phyloP scores from a whole-genome alignment of 129 eudicot genomes.

The Scalesia atractyloides region DNA sequence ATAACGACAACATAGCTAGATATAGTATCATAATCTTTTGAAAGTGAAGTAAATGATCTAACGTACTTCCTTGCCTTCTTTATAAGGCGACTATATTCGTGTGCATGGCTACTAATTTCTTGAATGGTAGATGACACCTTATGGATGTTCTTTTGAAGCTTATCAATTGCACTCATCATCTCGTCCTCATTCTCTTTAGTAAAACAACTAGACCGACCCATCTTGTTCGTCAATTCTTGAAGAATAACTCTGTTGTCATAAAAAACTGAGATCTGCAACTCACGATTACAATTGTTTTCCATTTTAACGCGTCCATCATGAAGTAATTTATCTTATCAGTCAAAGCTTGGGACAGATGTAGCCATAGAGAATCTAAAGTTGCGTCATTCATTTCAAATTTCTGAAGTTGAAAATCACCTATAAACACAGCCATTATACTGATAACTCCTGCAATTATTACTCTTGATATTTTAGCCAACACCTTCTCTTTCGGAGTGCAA shows the following conservation, averaged over 20 bases:
- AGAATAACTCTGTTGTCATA: neutral
- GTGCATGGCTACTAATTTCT: neutral
- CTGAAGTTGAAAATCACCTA: neutral
- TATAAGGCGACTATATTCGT: neutral
- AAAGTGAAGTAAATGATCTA: neutral
- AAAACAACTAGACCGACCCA: neutral
- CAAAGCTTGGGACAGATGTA: neutral
- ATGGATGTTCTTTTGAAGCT: neutral
- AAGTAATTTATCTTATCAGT: neutral
- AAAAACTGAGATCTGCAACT: conserved; percentile 11
- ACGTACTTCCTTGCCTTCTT: neutral
- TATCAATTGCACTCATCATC: neutral
- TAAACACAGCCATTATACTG: neutral
- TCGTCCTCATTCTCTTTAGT: neutral
- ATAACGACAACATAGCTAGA: neutral
- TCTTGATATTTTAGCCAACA: neutral
- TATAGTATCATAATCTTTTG: neutral
- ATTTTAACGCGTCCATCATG: neutral
- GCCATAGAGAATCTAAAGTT: too few species aligned
- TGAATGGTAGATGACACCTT: conserved; percentile 1
- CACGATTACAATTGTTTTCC: neutral
- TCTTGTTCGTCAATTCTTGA: conserved; percentile 6
- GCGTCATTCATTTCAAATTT: too few species aligned
- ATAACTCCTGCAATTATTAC: neutral
- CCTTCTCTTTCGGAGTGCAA: too few species aligned